Base-by-base conservation (phyloP, 1,139 yeast species). In the Geotrichum carabidarum region DNA sequence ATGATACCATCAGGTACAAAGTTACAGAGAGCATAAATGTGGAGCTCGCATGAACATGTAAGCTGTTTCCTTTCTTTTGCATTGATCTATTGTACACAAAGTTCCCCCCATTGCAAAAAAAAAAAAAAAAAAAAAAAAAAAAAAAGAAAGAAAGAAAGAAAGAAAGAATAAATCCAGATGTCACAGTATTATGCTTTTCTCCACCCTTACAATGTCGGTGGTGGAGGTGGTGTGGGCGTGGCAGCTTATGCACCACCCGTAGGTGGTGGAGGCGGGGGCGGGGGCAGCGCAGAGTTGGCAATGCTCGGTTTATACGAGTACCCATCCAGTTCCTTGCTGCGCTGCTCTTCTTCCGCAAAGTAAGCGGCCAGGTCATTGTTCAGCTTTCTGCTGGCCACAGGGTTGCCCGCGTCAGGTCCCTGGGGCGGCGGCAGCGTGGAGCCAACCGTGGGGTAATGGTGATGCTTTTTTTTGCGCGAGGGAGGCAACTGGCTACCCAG, bases 311-410 rank as follows among this genome's bases (percentile, higher is more conserved):
- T 18, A 36, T 17, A 8, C 15, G 17, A 27, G 17, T 45, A 51
- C 1, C 46, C 55, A 14, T 55, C 58, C 5, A 67, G 57, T 40
- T 67, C 68, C 36, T 62, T 63, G 55, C 71, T 68, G 38, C 64
- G 57, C 53, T 64, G 57, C 48, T 65, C 70, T 58, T 71, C 73
- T 60, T 71, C 74, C 4, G 65, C 70, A 59, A 71, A 71, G 58
- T 71, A 71, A 27, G 64, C 68, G 34, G 63, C 59, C 34, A 70
- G 63, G 38, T 64, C 72, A 14, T 54, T 54, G 11, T 47, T 43
- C 11, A 51, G 47, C 27, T 57, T 48, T 37, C 56, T 40, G 41
- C 44, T 51, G 32, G 52, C 50, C 31, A 43, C 47, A 36, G 38
- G 36, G 22, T 41, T 51, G 40, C 18, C 17, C 4, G 37, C 4